Evolutionary conservation across 176 grass and related monocot genomes (phyloP).

Genomic region (Tillandsia fasciculata): DNA sequence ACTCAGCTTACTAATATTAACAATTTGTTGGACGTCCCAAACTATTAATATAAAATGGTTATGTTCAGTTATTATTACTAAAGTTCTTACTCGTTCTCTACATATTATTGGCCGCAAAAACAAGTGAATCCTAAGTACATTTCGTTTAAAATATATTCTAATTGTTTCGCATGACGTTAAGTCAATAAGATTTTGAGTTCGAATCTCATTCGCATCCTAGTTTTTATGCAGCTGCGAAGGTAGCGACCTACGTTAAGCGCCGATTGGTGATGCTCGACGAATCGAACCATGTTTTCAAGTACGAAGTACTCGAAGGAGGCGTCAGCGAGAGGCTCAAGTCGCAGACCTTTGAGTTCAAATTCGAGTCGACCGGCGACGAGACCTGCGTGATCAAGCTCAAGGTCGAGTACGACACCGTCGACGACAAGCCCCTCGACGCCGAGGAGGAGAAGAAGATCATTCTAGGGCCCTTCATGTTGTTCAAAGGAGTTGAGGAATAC

Average conservation of each 20-base stretch:
- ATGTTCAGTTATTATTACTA: too few relatives aligned
- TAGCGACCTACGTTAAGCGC: background rate
- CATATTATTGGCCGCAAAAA: too few relatives aligned
- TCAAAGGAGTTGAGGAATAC: slow-evolving; percentile 30
- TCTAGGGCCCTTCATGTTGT: background rate
- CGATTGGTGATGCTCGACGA: background rate
- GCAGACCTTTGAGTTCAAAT: slow-evolving; percentile 1
- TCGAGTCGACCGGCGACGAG: slow-evolving; percentile 14
- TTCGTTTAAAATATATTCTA: too few relatives aligned
- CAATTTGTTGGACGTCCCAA: background rate
- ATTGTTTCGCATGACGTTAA: too few relatives aligned
- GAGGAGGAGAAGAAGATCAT: slow-evolving; percentile 6
- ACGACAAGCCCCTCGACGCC: background rate
- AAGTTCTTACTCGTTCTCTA: too few relatives aligned
- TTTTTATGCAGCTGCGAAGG: background rate
- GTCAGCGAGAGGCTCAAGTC: slow-evolving; percentile 18
- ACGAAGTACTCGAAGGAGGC: slow-evolving; percentile 20
- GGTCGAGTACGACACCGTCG: slow-evolving; percentile 26
- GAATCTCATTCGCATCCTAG: background rate
- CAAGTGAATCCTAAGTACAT: too few relatives aligned
- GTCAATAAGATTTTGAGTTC: too few relatives aligned
- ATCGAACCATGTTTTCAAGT: background rate
- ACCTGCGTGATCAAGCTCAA: slow-evolving; percentile 20
- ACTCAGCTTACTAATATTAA: background rate
- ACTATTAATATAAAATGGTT: too few relatives aligned